Base-by-base conservation (phyloP, 163 green algal genomes). In the Dunaliella salina region DNA sequence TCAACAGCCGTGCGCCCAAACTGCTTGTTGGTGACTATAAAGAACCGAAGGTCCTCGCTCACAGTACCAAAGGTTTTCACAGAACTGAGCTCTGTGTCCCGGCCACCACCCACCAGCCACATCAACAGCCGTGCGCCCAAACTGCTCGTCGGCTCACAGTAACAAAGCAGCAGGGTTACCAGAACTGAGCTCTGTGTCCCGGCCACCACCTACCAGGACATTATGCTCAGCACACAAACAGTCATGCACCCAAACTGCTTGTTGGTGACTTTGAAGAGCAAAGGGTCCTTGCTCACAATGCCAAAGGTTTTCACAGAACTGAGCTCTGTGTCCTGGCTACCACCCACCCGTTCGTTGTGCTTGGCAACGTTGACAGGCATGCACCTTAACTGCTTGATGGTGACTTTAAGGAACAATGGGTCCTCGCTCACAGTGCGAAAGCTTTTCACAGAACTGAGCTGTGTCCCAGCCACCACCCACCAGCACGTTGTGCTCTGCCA, bases 251-350 rank as follows among this genome's bases (percentile, higher is more conserved):
- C 86, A 67, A 90, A 95, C 85, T 94, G 90, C 90, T 93, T 93
- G 90, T 96, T 96, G 63, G 86, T 84, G 26, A 91, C 33, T 46
- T 85, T 86, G 83, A 94, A 94, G 75, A 95, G 89, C 22, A n/a
- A 84, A 34, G 89, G 86, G 22, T 94, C 91, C 83, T 94, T n/a
- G n/a, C 85, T 85, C 17, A 88, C 35, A 8, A 84, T 91, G 67
- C 93, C 93, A 86, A 94, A 95, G 45, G n/a, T n/a, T n/a, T 93
- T 93, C 79, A 86, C n/a, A n/a, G n/a, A n/a, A n/a, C n/a, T n/a
- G n/a, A n/a, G n/a, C n/a, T 89, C 95, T n/a, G n/a, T n/a, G n/a
- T n/a, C n/a, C n/a, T n/a, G n/a, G n/a, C n/a, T n/a, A n/a, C n/a
- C n/a, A n/a, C n/a, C n/a, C 87, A 93, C 90, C 88, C 85, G 26